Conservation (phyloP, 352 stramenopile species). For the Saprolegnia parasitica region DNA sequence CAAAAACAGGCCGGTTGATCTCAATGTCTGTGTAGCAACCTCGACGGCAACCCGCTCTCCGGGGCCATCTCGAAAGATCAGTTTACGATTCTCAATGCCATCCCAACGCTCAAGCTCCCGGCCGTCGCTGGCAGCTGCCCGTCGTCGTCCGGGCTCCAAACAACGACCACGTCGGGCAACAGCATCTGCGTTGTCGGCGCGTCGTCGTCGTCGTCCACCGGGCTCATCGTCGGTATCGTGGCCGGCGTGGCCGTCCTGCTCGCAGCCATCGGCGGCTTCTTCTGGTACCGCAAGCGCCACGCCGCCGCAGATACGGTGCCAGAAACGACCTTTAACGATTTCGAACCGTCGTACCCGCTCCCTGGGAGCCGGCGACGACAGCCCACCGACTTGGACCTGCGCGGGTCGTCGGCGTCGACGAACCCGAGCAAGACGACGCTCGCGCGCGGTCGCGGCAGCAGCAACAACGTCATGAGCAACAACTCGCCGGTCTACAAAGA, state of each 20-base stretch:
- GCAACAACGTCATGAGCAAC: not conserved
- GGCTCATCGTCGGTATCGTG: constrained; percentile 24
- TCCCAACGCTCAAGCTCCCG: not conserved
- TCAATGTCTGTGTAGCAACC: not conserved
- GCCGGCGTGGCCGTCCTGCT: constrained; percentile 16
- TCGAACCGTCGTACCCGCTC: not conserved
- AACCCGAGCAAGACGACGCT: constrained; percentile 1
- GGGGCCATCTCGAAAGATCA: not conserved
- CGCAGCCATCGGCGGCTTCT: constrained; percentile 5
- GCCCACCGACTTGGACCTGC: not conserved
- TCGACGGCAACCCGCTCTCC: not conserved
- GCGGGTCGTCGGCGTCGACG: not conserved
- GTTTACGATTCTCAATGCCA: not conserved
- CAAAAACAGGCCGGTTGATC: not conserved
- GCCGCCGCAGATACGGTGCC: not conserved
- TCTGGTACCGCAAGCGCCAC: constrained; percentile 11
- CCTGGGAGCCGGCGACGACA: not conserved
- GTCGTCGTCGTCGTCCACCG: constrained; percentile 3
- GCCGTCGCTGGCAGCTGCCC: not conserved
- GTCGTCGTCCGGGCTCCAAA: not conserved
- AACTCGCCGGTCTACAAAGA: constrained; percentile 4
- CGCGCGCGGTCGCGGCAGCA: not conserved
- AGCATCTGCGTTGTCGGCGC: constrained; percentile 15
- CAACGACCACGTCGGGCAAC: not conserved
- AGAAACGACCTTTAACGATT: constrained; percentile 1